phyloP scores from a whole-genome alignment of 2,329 filamentous ascomycete species.

The Exophiala alcalophila region DNA sequence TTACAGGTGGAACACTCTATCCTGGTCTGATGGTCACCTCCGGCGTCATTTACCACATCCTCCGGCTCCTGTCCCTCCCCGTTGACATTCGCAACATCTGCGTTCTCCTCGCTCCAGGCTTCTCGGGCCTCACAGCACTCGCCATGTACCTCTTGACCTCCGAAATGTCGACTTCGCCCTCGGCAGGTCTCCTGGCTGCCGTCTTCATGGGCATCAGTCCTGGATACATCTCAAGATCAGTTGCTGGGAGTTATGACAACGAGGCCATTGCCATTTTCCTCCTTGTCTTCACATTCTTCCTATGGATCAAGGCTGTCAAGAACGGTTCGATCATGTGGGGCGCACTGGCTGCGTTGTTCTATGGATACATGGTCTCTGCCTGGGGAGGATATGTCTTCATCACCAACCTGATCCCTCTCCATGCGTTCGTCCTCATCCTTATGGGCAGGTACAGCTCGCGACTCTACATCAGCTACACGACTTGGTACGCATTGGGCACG shows the following conservation, averaged over 20 bases:
- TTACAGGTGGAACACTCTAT: slow-evolving; percentile 98
- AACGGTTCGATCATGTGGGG: slow-evolving; percentile 96
- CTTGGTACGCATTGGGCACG: slow-evolving; percentile 95
- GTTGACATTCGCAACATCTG: slow-evolving; percentile 99
- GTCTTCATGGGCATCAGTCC: slow-evolving; percentile 96
- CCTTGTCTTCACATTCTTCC: slow-evolving; percentile 95
- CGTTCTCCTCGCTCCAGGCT: slow-evolving; percentile 89
- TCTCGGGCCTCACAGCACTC: slow-evolving; percentile 88
- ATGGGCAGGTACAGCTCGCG: slow-evolving; percentile 96
- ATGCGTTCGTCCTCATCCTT: slow-evolving; percentile 87
- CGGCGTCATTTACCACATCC: slow-evolving; percentile 90
- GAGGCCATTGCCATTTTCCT: slow-evolving; percentile 99
- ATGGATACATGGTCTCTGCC: slow-evolving; percentile 99
- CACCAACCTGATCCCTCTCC: slow-evolving; percentile 90
- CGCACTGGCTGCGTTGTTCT: slow-evolving; percentile 88
- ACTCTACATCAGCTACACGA: slow-evolving; percentile 94
- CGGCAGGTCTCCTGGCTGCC: slow-evolving; percentile 89
- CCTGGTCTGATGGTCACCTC: slow-evolving; percentile 99
- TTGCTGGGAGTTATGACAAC: slow-evolving; percentile 98
- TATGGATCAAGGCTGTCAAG: slow-evolving; percentile 99
- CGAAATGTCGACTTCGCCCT: slow-evolving; percentile 94
- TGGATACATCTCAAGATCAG: slow-evolving; percentile 95
- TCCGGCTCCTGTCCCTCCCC: slow-evolving; percentile 82
- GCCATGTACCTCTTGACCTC: slow-evolving; percentile 93
- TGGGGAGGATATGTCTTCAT: slow-evolving; percentile 99